phyloP scores from a whole-genome alignment of 306 rosid genomes.

The Sechiopsis laciniata region DNA sequence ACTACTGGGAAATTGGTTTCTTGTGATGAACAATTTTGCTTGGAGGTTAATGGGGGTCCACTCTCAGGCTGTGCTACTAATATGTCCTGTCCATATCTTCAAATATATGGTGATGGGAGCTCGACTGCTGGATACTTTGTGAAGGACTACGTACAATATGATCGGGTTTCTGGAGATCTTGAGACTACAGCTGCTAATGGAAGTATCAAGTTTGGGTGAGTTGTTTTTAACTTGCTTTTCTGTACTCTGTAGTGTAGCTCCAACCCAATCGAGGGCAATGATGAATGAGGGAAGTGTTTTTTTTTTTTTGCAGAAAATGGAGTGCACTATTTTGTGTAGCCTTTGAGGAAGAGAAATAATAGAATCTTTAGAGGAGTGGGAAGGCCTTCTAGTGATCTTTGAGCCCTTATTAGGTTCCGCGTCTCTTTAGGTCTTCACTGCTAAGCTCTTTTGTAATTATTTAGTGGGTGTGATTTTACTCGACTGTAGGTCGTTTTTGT shows the following conservation, averaged over 20 bases:
- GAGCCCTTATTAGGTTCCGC: too few relatives aligned
- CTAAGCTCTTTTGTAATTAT: too few relatives aligned
- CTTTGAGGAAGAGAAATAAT: too few relatives aligned
- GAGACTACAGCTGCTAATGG: conserved; percentile 78
- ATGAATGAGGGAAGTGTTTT: not conserved
- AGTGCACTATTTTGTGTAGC: too few relatives aligned
- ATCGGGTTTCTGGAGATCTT: conserved; percentile 84
- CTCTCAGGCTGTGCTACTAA: conserved; percentile 59
- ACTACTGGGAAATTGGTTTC: conserved; percentile 59
- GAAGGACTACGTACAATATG: conserved; percentile 63
- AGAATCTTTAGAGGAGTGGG: too few relatives aligned
- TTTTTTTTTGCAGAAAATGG: too few relatives aligned
- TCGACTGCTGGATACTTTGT: conserved; percentile 91
- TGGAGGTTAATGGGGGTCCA: conserved; percentile 70
- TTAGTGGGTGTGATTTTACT: too few relatives aligned
- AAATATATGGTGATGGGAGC: conserved; percentile 92
- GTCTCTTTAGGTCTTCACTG: too few relatives aligned
- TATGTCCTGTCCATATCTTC: conserved; percentile 77
- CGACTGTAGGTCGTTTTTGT: too few relatives aligned
- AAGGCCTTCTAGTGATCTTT: too few relatives aligned
- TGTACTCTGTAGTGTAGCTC: conserved; percentile 7
- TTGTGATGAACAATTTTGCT: conserved; percentile 69
- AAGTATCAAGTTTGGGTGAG: conserved; percentile 83
- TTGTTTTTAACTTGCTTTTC: conserved; percentile 18
- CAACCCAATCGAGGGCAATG: not conserved